Percentiles rank a stretch among this genome's conserved stretches.
Evolutionary conservation across 2,329 filamentous ascomycete species (phyloP).

Genomic region (Talaromyces sp.): DNA sequence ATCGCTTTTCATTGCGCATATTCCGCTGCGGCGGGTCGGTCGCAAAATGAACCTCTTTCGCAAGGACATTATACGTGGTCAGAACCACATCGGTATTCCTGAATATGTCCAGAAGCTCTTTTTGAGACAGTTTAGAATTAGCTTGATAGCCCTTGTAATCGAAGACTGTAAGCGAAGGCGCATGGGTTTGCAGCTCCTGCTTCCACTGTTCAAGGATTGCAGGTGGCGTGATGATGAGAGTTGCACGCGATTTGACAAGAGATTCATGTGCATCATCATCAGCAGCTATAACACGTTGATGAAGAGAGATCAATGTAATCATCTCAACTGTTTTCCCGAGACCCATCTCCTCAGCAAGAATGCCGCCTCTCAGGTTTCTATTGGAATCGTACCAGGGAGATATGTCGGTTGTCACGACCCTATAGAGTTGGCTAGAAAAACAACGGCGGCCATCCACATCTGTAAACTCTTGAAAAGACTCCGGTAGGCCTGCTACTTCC

Average conservation of each 20-base stretch:
- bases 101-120: constrained; percentile 48
- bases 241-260: constrained; percentile 49
- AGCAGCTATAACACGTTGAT: constrained; percentile 28
- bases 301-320: constrained; percentile 45
- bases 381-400: constrained; percentile 32
- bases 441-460: constrained; percentile 40
- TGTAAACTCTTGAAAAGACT: constrained; percentile 37
- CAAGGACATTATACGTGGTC: constrained; percentile 67
- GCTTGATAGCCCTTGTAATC: constrained; percentile 56
- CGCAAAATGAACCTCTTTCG: constrained; percentile 75
- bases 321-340: constrained; percentile 51
- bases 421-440: constrained; percentile 43
- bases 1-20: constrained; percentile 62
- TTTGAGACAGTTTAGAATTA: constrained; percentile 32
- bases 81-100: constrained; percentile 55
- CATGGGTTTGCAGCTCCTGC: constrained; percentile 57
- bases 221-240: constrained; percentile 61
- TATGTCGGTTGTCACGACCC: constrained; percentile 38
- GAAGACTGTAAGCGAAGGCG: constrained; percentile 54
- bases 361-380: constrained; percentile 39
- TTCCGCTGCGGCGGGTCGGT: constrained; percentile 67
- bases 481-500: constrained; percentile 27
- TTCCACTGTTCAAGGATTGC: constrained; percentile 63
- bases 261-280: constrained; percentile 22
- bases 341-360: constrained; percentile 52